Evolutionary conservation across 805 yeast genomes (phyloP).

Genomic region (Nakazawaea pomicola): DNA sequence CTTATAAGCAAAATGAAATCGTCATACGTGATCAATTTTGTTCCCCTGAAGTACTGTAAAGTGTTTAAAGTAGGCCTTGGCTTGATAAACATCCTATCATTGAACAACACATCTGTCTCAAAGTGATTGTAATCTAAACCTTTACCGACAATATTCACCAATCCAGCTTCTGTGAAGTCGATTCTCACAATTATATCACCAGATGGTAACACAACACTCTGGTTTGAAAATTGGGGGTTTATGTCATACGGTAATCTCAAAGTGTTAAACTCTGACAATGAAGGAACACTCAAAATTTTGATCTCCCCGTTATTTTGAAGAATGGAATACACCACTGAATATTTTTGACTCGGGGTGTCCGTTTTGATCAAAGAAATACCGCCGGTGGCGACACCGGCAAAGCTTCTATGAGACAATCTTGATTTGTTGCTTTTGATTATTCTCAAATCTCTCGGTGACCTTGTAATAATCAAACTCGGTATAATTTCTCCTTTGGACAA

Average conservation of each 20-base stretch:
- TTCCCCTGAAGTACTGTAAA: conserved; percentile 82
- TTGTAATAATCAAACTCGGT: conserved; percentile 57
- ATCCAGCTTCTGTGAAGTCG: conserved; percentile 46
- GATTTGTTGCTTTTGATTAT: conserved; percentile 55
- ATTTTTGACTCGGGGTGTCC: conserved; percentile 19
- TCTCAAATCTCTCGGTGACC: conserved; percentile 57
- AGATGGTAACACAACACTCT: conserved; percentile 36
- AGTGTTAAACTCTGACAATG: conserved; percentile 52
- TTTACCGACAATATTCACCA: conserved; percentile 45
- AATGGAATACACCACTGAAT: conserved; percentile 23
- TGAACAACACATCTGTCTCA: conserved; percentile 57
- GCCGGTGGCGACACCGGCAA: conserved; percentile 38
- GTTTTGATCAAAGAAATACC: conserved; percentile 44
- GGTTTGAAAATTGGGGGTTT: conserved; percentile 34
- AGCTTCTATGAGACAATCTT: conserved; percentile 59
- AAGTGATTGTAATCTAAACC: conserved; percentile 25
- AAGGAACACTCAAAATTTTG: conserved; percentile 46
- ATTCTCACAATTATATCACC: conserved; percentile 55
- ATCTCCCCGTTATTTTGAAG: conserved; percentile 24
- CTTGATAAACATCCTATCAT: conserved; percentile 63
- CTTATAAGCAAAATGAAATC: conserved; percentile 67
- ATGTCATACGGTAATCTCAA: conserved; percentile 39
- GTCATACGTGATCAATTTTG: conserved; percentile 49
- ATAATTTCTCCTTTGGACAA: conserved; percentile 56
- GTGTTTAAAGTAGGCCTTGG: conserved; percentile 77